Conservation (phyloP, 2,329 filamentous ascomycete genomes). For the Fusarium redolens region DNA sequence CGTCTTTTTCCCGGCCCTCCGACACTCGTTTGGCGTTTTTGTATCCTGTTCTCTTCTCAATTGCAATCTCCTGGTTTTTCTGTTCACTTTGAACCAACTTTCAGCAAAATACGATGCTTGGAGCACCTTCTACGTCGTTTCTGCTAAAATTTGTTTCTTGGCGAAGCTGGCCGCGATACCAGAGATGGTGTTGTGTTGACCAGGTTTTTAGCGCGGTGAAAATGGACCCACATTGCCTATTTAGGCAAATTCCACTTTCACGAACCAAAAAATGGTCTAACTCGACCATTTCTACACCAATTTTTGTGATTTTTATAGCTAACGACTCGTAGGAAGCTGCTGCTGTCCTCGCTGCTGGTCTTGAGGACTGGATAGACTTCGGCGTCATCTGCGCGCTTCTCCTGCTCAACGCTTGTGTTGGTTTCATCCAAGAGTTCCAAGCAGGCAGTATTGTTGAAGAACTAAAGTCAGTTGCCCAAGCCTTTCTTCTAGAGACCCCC, state of each 20-base stretch:
- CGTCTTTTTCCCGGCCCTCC: not conserved
- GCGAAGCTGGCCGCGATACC: not conserved
- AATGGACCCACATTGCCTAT: not conserved
- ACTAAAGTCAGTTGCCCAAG: not conserved
- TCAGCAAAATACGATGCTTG: too few relatives aligned
- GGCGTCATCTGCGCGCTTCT: slow-evolving; percentile 89
- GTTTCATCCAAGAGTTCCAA: slow-evolving; percentile 91
- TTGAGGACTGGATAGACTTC: slow-evolving; percentile 92
- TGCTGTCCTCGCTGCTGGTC: slow-evolving; percentile 82
- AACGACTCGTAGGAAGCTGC: slow-evolving; percentile 64
- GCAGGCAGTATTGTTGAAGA: not conserved
- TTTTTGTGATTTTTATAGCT: not conserved
- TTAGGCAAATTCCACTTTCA: not conserved
- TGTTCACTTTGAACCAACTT: not conserved
- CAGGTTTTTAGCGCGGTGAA: not conserved
- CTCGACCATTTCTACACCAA: not conserved
- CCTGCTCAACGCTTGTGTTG: slow-evolving; percentile 84
- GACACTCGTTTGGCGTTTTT: not conserved
- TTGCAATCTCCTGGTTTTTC: not conserved
- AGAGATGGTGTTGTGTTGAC: not conserved
- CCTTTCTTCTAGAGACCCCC: too few relatives aligned
- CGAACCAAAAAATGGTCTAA: not conserved
- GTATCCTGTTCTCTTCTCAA: not conserved
- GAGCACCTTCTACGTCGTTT: not conserved
- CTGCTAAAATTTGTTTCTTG: not conserved